Percentiles rank a stretch among this genome's conserved stretches.
These are phyloP conservation scores for Talaromyces sp. DNA, from an alignment of 2,329 filamentous ascomycete species.

Conservation along the genomic window DNA sequence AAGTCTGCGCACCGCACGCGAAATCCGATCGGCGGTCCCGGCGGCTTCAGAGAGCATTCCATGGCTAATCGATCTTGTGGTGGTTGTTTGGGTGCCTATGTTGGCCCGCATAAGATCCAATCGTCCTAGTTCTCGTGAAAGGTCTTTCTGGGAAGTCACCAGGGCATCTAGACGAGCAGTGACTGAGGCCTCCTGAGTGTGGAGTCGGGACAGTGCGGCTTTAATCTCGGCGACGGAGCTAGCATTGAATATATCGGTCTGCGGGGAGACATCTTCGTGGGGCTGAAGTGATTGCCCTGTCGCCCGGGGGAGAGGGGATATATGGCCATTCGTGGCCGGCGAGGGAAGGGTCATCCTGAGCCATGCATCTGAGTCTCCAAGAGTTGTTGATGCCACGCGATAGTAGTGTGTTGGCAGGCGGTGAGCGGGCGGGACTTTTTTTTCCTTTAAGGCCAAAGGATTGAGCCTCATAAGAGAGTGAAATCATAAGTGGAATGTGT, in stretches of 20 bases:
- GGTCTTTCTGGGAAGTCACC: conserved; percentile 79
- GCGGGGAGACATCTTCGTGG: conserved; percentile 9
- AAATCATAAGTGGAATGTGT: not conserved
- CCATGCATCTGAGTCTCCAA: not conserved
- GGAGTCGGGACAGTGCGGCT: conserved; percentile 72
- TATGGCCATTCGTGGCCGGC: conserved; percentile 31
- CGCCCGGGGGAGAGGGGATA: conserved; percentile 2
- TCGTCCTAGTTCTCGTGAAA: conserved; percentile 82
- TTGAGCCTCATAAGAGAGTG: conserved; percentile 1
- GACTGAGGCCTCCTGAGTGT: conserved; percentile 73
- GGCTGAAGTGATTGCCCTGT: conserved; percentile 6
- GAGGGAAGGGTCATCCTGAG: conserved; percentile 17
- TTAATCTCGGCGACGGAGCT: conserved; percentile 78
- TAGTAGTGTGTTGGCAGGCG: conserved; percentile 1
- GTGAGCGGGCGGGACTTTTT: conserved; percentile 2
- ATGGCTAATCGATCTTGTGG: conserved; percentile 80
- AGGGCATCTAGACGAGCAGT: conserved; percentile 75
- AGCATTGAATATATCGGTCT: conserved; percentile 65
- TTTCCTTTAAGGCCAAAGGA: not conserved
- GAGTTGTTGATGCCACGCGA: conserved; percentile 5
- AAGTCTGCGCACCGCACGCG: conserved; percentile 80
- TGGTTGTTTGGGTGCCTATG: conserved; percentile 82
- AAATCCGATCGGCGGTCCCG: conserved; percentile 81
- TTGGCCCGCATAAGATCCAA: conserved; percentile 88
- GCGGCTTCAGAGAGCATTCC: conserved; percentile 88